These are phyloP conservation scores for Fusarium guadeloupense DNA, from an alignment of 2,329 filamentous ascomycete species.

Conservation along the genomic window DNA sequence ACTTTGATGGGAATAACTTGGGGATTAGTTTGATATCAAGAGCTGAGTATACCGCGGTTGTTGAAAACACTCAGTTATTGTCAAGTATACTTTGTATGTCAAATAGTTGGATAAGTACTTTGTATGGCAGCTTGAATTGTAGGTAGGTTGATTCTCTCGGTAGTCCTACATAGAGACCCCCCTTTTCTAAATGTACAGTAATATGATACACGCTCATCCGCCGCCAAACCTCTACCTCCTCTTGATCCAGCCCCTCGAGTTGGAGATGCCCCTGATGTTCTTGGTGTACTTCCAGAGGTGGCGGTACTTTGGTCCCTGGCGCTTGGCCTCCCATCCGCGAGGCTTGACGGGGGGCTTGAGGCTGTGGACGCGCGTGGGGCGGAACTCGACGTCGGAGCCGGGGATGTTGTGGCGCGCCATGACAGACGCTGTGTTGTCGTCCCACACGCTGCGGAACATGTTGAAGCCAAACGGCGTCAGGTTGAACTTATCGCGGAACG, in stretches of 20 bases:
- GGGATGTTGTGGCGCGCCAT: slow-evolving; percentile 82
- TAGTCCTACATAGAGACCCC: slow-evolving; percentile 37
- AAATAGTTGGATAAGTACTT: too few species aligned
- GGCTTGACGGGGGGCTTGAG: slow-evolving; percentile 69
- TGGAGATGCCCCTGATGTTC: slow-evolving; percentile 61
- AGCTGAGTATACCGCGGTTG: neutral
- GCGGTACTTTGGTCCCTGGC: slow-evolving; percentile 71
- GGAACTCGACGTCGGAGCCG: slow-evolving; percentile 85
- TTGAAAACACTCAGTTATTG: neutral
- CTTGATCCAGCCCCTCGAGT: slow-evolving; percentile 55
- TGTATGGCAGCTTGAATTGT: neutral
- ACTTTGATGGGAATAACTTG: neutral
- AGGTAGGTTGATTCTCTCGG: slow-evolving; percentile 8
- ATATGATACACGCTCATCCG: slow-evolving; percentile 38
- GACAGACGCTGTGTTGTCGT: slow-evolving; percentile 84
- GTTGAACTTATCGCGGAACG: slow-evolving; percentile 74
- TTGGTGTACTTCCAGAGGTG: slow-evolving; percentile 72
- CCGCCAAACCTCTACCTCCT: slow-evolving; percentile 43
- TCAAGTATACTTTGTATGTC: neutral
- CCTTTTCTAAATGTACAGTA: slow-evolving; percentile 43
- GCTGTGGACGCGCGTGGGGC: slow-evolving; percentile 77
- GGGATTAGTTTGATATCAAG: neutral
- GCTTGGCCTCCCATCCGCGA: slow-evolving; percentile 73
- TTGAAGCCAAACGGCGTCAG: slow-evolving; percentile 81
- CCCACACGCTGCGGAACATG: slow-evolving; percentile 90